Evolutionary conservation across 2,329 filamentous ascomycete genomes (phyloP), one percentile per base, ranked within the genome.

Genomic region (Penicillium oxalicum): DNA sequence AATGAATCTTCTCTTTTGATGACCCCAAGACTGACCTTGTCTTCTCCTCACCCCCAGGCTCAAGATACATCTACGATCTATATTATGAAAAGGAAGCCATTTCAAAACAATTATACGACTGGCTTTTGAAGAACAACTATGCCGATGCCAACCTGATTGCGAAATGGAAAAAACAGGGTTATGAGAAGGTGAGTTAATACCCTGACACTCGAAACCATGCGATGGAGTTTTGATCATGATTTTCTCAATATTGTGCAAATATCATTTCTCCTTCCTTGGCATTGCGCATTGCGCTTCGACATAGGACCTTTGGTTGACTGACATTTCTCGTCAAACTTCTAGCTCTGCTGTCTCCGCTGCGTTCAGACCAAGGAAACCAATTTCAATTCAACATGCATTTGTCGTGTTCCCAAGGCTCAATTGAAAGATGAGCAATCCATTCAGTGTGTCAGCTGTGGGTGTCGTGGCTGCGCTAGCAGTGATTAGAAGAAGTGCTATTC

Each of bases 341-440:
- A 93, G 87, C 74, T 98, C 38, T 98, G 93, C 72, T 98, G 93
- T 69, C 77, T 96, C 47, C 83, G 91, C 54, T 98, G 93, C 70
- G 91, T 98, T 48, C 93, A 98, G 72, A 96, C 93, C n/a, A 97
- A 97, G 71, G 93, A 98, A 77, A 98, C 93, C 28, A 98, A 98
- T 71, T 98, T 97, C 76, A 93, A 91, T 70, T 87, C 88, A 56
- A 98, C 91, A 0, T 98, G 93, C 68, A 93, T 98, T 63, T 98
- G 93, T 70, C 87, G 93, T 44, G 91, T 98, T 44, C 93, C 93
- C 1, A 95, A 87, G 65, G 85, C 88, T 29, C 82, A 94, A 68
- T 73, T 98, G 65, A 95, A 95, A 70, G 90, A 95, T 62, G 84
- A 89, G 37, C 87, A 93, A 67, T 86, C 88, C 34, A 84, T 97